phyloP scores from a whole-genome alignment of 2,329 filamentous ascomycete species.

The Zasmidium cellare region DNA sequence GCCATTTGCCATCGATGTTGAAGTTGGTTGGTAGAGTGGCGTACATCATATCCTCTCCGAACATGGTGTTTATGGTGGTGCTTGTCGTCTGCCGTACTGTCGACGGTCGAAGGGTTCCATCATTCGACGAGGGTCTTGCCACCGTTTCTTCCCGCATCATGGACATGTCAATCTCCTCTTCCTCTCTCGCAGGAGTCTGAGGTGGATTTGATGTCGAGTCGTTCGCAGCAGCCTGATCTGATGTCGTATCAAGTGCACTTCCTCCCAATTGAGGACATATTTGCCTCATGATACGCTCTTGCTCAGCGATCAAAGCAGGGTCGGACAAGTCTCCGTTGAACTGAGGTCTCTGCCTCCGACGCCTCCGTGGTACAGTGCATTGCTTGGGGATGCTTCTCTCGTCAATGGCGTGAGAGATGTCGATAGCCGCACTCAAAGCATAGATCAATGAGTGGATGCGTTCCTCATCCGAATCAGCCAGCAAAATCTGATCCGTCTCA shows the following conservation, averaged over 20 bases:
- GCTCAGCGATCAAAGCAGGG: slow-evolving; percentile 46
- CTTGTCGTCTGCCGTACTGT: slow-evolving; percentile 28
- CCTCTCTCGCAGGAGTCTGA: slow-evolving; percentile 28
- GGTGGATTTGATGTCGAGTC: slow-evolving; percentile 15
- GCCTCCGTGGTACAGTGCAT: slow-evolving; percentile 48
- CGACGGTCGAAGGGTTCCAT: slow-evolving; percentile 17
- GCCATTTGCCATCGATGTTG: slow-evolving; percentile 36
- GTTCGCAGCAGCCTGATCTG: slow-evolving; percentile 8
- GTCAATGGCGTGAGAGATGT: slow-evolving; percentile 69
- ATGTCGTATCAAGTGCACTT: background rate
- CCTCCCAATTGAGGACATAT: slow-evolving; percentile 46
- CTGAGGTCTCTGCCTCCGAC: slow-evolving; percentile 34
- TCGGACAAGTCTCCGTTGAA: slow-evolving; percentile 35
- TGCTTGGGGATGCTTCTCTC: slow-evolving; percentile 57
- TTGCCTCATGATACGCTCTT: slow-evolving; percentile 49
- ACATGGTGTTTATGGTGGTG: slow-evolving; percentile 25
- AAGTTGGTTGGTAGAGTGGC: slow-evolving; percentile 33
- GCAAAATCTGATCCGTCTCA: slow-evolving; percentile 72
- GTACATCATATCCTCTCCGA: slow-evolving; percentile 35
- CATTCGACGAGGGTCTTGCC: slow-evolving; percentile 9
- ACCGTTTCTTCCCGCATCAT: slow-evolving; percentile 34
- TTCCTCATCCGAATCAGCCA: slow-evolving; percentile 65
- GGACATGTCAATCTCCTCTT: slow-evolving; percentile 38
- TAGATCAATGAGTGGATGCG: slow-evolving; percentile 70
- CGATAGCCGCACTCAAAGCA: slow-evolving; percentile 69